Evolutionary conservation across 768 basidiomycete genomes (phyloP).

Genomic region (Tricholoma sp.): DNA sequence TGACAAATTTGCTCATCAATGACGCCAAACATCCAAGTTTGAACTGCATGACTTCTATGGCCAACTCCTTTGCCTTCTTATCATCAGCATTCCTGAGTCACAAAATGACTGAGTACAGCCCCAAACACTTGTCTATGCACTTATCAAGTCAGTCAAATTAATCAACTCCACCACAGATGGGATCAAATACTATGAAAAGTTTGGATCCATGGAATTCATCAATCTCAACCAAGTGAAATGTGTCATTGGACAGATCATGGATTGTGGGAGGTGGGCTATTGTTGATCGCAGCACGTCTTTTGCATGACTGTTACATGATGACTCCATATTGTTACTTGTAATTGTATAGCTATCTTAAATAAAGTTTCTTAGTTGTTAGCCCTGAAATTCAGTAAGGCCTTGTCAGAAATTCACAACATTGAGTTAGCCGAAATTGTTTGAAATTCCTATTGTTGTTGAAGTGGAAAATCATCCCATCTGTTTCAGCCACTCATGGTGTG

Average conservation of each 20-base stretch:
- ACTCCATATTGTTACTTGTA: too few relatives aligned
- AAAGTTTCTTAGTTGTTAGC: too few relatives aligned
- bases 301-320: too few relatives aligned
- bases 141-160: constrained; percentile 11
- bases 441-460: too few relatives aligned
- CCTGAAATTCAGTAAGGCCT: too few relatives aligned
- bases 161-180: constrained; percentile 5
- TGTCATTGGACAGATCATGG: constrained; percentile 19
- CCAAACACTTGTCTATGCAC: constrained; percentile 19
- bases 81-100: constrained; percentile 15
- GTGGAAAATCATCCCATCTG: too few relatives aligned
- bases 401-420: too few relatives aligned
- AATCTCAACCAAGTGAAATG: constrained; percentile 23
- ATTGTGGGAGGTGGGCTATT: neutral
- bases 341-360: too few relatives aligned
- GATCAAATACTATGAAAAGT: constrained; percentile 17
- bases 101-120: constrained; percentile 9
- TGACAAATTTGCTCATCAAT: constrained; percentile 19
- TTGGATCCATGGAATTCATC: constrained; percentile 16
- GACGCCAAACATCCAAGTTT: constrained; percentile 7
- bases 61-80: constrained; percentile 24
- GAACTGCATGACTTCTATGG: constrained; percentile 24
- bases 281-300: neutral
- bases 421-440: too few relatives aligned
- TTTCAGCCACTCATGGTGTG: too few relatives aligned